phyloP scores from a whole-genome alignment of 2,329 filamentous ascomycete genomes.

The Colletotrichum sp. region DNA sequence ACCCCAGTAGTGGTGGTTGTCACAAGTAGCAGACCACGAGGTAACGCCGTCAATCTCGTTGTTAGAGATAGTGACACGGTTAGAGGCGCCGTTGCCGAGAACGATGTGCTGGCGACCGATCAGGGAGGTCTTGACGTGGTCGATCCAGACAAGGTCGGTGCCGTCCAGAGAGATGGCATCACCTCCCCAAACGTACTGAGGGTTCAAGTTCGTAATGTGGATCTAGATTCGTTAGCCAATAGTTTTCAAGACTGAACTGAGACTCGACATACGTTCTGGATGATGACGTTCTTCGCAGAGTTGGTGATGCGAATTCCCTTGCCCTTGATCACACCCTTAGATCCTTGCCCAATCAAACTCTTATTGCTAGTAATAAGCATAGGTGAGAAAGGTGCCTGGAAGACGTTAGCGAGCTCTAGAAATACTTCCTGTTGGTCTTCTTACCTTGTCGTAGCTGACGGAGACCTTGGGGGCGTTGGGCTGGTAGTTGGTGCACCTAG shows the following conservation, averaged over 20 bases:
- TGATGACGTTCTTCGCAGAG: constrained; percentile 58
- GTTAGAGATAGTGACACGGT: constrained; percentile 66
- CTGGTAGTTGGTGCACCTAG: constrained; percentile 62
- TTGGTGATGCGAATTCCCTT: constrained; percentile 58
- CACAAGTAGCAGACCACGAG: constrained; percentile 61
- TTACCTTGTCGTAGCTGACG: constrained; percentile 46
- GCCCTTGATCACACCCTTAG: constrained; percentile 59
- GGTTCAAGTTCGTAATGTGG: constrained; percentile 60
- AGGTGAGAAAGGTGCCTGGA: too few species aligned
- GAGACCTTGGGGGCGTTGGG: constrained; percentile 50
- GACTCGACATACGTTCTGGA: constrained; percentile 51
- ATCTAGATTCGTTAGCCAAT: too few species aligned
- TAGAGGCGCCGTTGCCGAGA: constrained; percentile 56
- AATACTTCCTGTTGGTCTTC: not conserved
- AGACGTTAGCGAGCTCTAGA: too few species aligned
- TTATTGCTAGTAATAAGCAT: too few species aligned
- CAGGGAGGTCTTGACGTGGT: constrained; percentile 60
- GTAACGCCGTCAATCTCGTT: constrained; percentile 61
- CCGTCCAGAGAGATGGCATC: constrained; percentile 60
- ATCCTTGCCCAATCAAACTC: constrained; percentile 55
- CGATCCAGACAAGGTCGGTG: constrained; percentile 53
- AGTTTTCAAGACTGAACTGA: too few species aligned
- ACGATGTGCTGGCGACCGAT: constrained; percentile 68
- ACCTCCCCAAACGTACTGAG: constrained; percentile 64
- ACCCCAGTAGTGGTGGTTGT: constrained; percentile 65